Evolutionary conservation across 2,329 filamentous ascomycete genomes (phyloP), one percentile per base, ranked within the genome.

Genomic region (Fusarium pilosicola): DNA sequence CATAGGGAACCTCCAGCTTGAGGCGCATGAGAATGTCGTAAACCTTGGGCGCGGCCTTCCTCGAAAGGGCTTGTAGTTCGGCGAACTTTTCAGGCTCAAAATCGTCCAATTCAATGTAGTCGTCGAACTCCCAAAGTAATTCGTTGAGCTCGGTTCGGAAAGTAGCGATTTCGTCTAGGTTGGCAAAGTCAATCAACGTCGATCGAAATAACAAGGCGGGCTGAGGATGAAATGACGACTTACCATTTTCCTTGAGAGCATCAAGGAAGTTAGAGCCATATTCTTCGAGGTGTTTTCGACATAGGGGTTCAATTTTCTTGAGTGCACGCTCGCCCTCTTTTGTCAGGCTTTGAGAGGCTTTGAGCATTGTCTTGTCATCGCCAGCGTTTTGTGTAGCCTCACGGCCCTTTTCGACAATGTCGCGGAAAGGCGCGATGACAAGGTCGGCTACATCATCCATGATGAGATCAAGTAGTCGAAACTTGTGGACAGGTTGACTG

Each of bases 61-160:
- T 84, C 22, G 86, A 86, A 10, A 84, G 75, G 42, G 83, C 83
- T 74, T 86, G 85, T 8, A 89, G 80, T 71, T 87, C 83, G 24
- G 81, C 78, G 61, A 86, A 90, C 68, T 86, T 87, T 24, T 82
- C 82, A 32, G 81, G 78, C n/a, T 89, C 86, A 68, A 89, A 90
- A 30, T 82, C 82, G 39, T 87, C 85, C 20, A 80, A 74, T 56
- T 88, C 85, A 68, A 86, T 79, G 71, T 83, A 88, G 60, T 90
- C 88, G 62, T 90, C 88, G 73, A 90, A 89, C 58, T 87, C 88
- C 84, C 87, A 90, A 12, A 89, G 79, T 30, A 88, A 75, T 52
- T 87, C 84, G 65, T 83, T 86, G 45, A 90, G 80, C 62, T 86
- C 82, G 24, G 82, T 81, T 51, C 87, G 83, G 65, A 84, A 85